These are phyloP conservation scores for Xerocomellus amylosporus DNA, from an alignment of 768 basidiomycete genomes.

Conservation along the genomic window DNA sequence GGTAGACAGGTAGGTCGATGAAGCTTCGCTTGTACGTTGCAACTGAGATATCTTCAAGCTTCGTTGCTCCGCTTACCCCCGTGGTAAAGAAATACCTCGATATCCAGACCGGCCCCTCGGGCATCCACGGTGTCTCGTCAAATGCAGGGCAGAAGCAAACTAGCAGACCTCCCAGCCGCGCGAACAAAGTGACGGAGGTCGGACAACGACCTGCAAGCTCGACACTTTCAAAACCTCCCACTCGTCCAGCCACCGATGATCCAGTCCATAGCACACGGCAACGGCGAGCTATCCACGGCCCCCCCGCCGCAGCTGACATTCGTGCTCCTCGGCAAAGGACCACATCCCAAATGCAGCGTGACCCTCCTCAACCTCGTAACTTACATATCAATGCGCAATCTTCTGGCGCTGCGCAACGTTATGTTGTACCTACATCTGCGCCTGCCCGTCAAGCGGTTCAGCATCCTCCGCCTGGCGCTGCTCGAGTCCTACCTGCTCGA, in stretches of 20 bases:
- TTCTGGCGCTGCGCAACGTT: conserved; percentile 21
- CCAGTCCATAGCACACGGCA: conserved; percentile 3
- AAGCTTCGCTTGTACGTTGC: not conserved
- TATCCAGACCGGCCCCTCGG: conserved; percentile 29
- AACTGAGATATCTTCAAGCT: conserved; percentile 43
- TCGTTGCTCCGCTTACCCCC: conserved; percentile 69
- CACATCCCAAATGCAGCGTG: conserved; percentile 17
- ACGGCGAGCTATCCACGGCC: conserved; percentile 1
- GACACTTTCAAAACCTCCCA: conserved; percentile 9
- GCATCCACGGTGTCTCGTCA: conserved; percentile 1
- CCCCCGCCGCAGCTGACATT: not conserved
- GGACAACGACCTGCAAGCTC: conserved; percentile 10
- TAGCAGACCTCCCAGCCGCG: conserved; percentile 25
- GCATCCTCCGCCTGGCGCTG: conserved; percentile 1
- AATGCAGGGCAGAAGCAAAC: conserved; percentile 15
- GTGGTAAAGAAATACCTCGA: conserved; percentile 75
- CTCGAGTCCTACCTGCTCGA: conserved; percentile 1
- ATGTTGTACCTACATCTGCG: conserved; percentile 10
- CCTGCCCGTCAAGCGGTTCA: conserved; percentile 10
- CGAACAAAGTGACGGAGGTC: conserved; percentile 10
- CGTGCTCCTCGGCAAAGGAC: conserved; percentile 19
- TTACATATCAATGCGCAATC: conserved; percentile 16
- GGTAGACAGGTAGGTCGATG: conserved; percentile 54
- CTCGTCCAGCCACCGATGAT: conserved; percentile 4
- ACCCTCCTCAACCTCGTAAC: conserved; percentile 13